phyloP scores from a whole-genome alignment of 225 moss, liverwort and hornwort species.

The Antitrichia curtipendula region DNA sequence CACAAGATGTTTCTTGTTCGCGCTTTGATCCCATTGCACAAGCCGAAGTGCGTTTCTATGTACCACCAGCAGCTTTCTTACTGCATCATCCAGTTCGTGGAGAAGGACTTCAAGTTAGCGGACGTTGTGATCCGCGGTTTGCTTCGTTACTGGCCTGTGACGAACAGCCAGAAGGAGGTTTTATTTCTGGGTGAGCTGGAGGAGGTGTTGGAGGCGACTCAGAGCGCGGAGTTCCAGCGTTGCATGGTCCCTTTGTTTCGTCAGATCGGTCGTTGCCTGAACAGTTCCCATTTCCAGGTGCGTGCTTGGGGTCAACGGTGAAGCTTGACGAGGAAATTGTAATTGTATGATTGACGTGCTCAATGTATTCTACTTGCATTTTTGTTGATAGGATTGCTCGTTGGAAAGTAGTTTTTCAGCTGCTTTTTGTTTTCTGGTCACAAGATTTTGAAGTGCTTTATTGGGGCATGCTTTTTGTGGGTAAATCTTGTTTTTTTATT shows the following conservation, averaged over 20 bases:
- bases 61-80: constrained; percentile 63
- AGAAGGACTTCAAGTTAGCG: constrained; percentile 41
- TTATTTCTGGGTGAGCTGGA: constrained; percentile 89
- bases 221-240: constrained; percentile 88
- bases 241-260: constrained; percentile 91
- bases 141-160: constrained; percentile 48
- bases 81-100: constrained; percentile 56
- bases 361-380: background rate
- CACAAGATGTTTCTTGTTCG: constrained; percentile 49
- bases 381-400: background rate
- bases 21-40: constrained; percentile 48
- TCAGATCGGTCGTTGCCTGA: constrained; percentile 90
- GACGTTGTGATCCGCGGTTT: constrained; percentile 46
- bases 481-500: background rate
- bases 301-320: background rate
- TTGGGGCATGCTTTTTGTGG: background rate
- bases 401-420: too few relatives aligned
- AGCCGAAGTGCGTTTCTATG: constrained; percentile 47
- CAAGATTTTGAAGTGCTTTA: too few relatives aligned
- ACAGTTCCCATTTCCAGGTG: constrained; percentile 97
- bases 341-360: background rate
- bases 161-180: constrained; percentile 51
- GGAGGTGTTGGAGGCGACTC: constrained; percentile 95
- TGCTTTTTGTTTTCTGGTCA: too few relatives aligned
- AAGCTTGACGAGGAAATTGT: background rate